Base-by-base conservation (phyloP, 306 rosid genomes). In the Gillenia trifoliata region DNA sequence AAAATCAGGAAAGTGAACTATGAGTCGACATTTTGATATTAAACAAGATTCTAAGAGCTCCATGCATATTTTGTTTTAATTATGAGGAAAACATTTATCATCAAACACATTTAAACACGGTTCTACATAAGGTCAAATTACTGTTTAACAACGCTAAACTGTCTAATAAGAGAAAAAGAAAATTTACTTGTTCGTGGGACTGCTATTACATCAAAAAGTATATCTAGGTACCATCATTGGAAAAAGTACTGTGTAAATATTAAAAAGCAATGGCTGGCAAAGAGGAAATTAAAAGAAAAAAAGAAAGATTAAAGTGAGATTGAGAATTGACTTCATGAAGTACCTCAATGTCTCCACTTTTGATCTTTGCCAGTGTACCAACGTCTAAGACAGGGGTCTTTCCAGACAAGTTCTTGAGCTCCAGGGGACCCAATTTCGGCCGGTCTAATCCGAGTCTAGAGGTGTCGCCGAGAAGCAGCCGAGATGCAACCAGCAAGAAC, bases 361-460 rank as follows among this genome's bases (percentile, higher is more conserved):
- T 90, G 83, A 95, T 95, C 88, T 90, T 92, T 79, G 96, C 86
- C 4, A 95, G 98, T 30, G 99, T 95, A 71, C 99, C 99, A 63
- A 92, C 98, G 20, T 95, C 99, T 6, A 95, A 82, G 28, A 95
- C 99, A 1, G 99, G 99, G 73, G 99, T 95, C 85, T 95, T 95
- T 50, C 99, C 99, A 36, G 92, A 86, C 65, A 85, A 26, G 82
- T 85, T 90, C 81, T 95, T 95, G 88, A 95, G 99, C 68, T 89
- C 74, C 63, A 95, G 87, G 82, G 99, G 99, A 74, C 99, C 99
- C 87, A 92, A 67, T 9, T 40, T 38, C n/a, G 99, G 99, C 38
- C 99, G 86, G 85, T 81, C 90, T 84, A 95, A 83, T 11, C 99
- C 99, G 3, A 95, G 85, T 23, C 74, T 83, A 66, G 96, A 61